Conservation (phyloP, 495 filamentous ascomycete species). For the Lasiosphaeria ovina region DNA sequence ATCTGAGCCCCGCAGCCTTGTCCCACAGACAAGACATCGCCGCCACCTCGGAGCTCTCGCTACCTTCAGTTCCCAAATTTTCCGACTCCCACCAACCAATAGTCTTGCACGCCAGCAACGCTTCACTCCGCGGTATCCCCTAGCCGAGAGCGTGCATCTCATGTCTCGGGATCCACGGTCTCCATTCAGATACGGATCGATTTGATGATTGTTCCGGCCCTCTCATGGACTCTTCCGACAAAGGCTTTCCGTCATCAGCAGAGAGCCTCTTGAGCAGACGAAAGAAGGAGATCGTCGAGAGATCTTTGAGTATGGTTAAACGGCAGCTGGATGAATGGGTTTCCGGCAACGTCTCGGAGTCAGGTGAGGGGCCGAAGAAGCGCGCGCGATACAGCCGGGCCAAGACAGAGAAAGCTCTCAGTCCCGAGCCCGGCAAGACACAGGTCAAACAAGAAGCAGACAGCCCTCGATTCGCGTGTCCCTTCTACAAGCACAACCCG, state of each 20-base stretch:
- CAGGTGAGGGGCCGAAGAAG: conserved; percentile 9
- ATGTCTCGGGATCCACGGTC: conserved; percentile 31
- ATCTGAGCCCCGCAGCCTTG: too few species aligned
- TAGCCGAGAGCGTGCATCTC: conserved; percentile 19
- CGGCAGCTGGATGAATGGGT: conserved; percentile 27
- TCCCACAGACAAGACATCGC: too few species aligned
- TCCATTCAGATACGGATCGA: conserved; percentile 24
- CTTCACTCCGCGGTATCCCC: conserved; percentile 3
- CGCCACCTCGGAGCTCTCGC: too few species aligned
- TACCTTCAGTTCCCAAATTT: too few species aligned
- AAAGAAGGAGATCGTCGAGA: conserved; percentile 30
- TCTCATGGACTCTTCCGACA: conserved; percentile 31
- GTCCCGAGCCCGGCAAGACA: conserved; percentile 10
- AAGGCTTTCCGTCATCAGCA: conserved; percentile 26
- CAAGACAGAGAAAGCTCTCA: neutral
- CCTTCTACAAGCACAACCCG: conserved; percentile 42
- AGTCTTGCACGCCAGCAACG: neutral
- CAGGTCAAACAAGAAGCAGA: conserved; percentile 20
- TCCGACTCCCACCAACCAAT: too few species aligned
- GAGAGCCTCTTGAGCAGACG: conserved; percentile 26
- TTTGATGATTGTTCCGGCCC: conserved; percentile 16
- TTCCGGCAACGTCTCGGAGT: conserved; percentile 15
- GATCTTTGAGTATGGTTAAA: conserved; percentile 32
- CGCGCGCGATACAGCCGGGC: conserved; percentile 14
- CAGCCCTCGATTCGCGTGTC: conserved; percentile 36